Evolutionary conservation across 768 basidiomycete genomes (phyloP), one percentile per base, ranked within the genome.

Genomic region (Kwoniella botswanensis): DNA sequence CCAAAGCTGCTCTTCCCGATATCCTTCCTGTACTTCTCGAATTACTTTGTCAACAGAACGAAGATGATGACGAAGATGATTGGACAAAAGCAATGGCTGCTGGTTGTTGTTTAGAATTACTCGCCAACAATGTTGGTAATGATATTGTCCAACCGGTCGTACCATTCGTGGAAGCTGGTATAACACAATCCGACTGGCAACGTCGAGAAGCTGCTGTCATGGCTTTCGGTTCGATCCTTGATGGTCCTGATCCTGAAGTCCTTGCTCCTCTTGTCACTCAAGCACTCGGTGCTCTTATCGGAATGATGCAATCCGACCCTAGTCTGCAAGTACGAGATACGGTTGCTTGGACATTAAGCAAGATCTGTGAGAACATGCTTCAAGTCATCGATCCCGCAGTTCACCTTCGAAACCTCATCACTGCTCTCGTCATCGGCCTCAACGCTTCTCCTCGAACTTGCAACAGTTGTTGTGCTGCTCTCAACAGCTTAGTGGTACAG

Each of bases 1-100:
- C 97, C 57, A 95, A 93, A 85, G 89, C 93, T 63, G 97, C 97
- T 2, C 86, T 99, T 26, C 91, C 93, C 26, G 97, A 98, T 84
- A 94, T 98, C 72, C 87, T 95, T 0, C 96, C 97, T 9, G 94
- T 98, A 9, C 88, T 99, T 10, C 87, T 99, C 24, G 87, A 89
- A 52, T 88, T 98, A 22, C 88, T 98, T 70, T 93, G 92, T 2
- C 91, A 89, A 73, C 97, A 99, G 83, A 93, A 95, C 76, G 97
- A 98, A 81, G 94, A 98, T 75, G 94, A 93, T 0, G 94, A 96
- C 55, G 96, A 98, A 74, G 97, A 98, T 76, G 97, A 99, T 82
- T 99, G 97, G 97, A 96, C 96, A 79, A 89, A 96, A 53, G 91
- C 94, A 17, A 98, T 98, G 96, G 93, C 96, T 21, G 95, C 93